Base-by-base conservation (phyloP, 805 yeast genomes). In the Saccharomyces kudriavzevii region DNA sequence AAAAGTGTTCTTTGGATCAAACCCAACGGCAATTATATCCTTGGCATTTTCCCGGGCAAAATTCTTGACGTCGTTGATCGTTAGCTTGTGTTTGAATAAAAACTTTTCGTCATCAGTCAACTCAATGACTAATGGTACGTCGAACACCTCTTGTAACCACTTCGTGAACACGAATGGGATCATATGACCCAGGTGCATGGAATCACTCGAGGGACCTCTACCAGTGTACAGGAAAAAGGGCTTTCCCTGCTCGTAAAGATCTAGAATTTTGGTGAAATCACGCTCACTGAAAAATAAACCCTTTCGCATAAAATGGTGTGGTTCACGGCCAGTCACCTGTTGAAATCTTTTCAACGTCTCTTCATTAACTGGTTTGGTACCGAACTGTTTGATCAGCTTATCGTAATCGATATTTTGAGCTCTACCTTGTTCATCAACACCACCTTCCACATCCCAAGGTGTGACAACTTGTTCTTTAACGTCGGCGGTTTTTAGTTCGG, bases 401-500 rank as follows among this genome's bases (percentile, higher is more conserved):
- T 89, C 92, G 68, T 94, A 94, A 74, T 94, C 96, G 61, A 94
- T 91, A 27, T 83, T 90, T 69, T 87, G 91, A n/a, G 87, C 81
- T 62, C 85, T 77, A 52, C 99, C 99, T 53, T 66, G 55, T 63
- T 91, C 96, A 54, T 89, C 97, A 48, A 92, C 95, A 2, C 97
- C 98, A 54, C 98, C 99, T 71, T 88, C 96, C 29, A 94, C 99
- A 69, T 94, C 99, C 99, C 99, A 94, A 49, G 99, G 99, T 0
- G 99, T 94, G 56, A 87, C 77, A 35, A 74, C 77, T 67, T 85
- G 91, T 54, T 77, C 83, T 51, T 62, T 62, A 24, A 53, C 50
- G 11, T 54, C 58, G 4, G 51, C 20, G n/a, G 60, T 53, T 27
- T 58, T 53, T 29, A 65, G 54, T 24, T 58, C 49, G 20, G 59